Evolutionary conservation across 176 grass and related monocot species (phyloP).

Genomic region (Aegilops bicornis): DNA sequence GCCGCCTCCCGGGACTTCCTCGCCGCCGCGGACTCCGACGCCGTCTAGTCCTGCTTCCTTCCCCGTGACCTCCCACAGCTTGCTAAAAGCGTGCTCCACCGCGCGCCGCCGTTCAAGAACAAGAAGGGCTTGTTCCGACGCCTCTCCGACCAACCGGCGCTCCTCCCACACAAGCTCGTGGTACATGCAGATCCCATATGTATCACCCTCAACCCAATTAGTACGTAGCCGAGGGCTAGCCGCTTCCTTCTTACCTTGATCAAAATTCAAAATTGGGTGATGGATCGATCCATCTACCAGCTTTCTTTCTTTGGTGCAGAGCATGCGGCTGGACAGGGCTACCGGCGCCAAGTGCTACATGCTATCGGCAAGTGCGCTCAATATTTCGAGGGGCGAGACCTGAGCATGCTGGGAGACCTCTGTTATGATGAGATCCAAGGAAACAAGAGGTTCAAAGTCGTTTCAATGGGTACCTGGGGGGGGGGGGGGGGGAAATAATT

Average conservation of each 20-base stretch:
- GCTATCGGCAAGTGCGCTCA: conserved; percentile 49
- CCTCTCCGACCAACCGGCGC: conserved; percentile 36
- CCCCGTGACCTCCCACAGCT: conserved; percentile 32
- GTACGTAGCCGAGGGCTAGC: too few species aligned
- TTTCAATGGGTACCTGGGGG: background rate
- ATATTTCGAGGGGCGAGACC: background rate
- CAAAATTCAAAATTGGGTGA: too few species aligned
- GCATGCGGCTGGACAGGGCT: conserved; percentile 49
- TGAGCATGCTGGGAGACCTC: background rate
- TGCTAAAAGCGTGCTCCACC: conserved; percentile 22
- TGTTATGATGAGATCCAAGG: background rate
- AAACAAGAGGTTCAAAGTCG: background rate
- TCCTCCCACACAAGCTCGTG: conserved; percentile 41
- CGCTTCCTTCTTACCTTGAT: too few species aligned
- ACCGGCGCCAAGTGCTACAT: conserved; percentile 65
- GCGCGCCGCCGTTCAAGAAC: background rate
- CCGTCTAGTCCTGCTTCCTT: conserved; percentile 56
- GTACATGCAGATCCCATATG: background rate
- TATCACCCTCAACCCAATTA: too few species aligned
- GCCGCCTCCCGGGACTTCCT: conserved; percentile 45
- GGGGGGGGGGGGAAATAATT: too few species aligned
- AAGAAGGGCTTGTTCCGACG: conserved; percentile 51
- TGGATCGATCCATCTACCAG: too few species aligned
- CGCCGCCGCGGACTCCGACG: conserved; percentile 43
- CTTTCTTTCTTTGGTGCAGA: conserved; percentile 12